These are phyloP conservation scores for Sporisorium iseilematis-ciliati DNA, from an alignment of 1,284 basidiomycete species.

Conservation along the genomic window DNA sequence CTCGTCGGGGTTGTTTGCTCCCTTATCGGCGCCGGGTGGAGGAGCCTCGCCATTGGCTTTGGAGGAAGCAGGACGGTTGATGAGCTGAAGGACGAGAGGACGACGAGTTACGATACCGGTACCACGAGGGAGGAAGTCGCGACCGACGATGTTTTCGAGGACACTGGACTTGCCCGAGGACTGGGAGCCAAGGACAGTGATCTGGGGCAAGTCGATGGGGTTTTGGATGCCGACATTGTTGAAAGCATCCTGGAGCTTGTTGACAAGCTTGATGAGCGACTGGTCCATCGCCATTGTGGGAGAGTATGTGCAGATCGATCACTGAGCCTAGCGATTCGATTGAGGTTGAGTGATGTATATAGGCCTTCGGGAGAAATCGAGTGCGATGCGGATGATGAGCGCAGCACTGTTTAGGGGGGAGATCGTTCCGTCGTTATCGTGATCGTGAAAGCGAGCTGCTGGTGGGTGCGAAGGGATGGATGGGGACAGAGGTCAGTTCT, in stretches of 20 bases:
- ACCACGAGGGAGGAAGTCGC: conserved; percentile 92
- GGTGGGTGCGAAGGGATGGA: background rate
- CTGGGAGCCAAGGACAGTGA: conserved; percentile 72
- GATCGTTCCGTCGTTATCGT: conserved; percentile 27
- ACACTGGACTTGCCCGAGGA: conserved; percentile 75
- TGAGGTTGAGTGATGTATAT: background rate
- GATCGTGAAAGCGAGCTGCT: conserved; percentile 21
- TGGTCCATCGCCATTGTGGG: conserved; percentile 64
- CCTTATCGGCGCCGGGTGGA: conserved; percentile 11
- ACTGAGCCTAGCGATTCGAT: conserved; percentile 13
- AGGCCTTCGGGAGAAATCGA: background rate
- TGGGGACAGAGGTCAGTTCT: no score
- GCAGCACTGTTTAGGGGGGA: conserved; percentile 1
- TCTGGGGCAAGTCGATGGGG: conserved; percentile 73
- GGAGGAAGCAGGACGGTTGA: conserved; percentile 75
- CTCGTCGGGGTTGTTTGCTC: conserved; percentile 73
- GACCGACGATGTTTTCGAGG: conserved; percentile 78
- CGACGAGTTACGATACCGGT: conserved; percentile 94
- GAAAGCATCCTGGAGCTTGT: conserved; percentile 82
- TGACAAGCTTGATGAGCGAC: conserved; percentile 94
- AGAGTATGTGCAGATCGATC: background rate
- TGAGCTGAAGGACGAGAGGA: conserved; percentile 93
- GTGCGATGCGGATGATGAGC: background rate
- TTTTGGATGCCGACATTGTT: conserved; percentile 72
- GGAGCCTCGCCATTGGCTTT: conserved; percentile 32